Base-by-base conservation (phyloP, 1,139 yeast species). In the Candida pseudoviswanathii region DNA sequence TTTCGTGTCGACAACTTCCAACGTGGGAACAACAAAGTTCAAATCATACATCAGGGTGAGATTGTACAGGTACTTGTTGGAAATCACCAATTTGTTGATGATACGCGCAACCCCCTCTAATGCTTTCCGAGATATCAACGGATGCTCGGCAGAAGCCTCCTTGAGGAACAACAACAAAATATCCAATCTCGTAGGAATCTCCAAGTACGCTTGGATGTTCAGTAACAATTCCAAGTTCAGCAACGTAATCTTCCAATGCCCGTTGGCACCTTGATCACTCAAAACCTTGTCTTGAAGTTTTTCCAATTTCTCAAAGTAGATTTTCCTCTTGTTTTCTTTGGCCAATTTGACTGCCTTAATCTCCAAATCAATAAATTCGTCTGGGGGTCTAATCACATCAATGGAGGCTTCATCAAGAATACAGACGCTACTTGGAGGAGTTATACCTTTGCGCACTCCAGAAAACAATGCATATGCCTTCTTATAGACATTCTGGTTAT, bases 171-270 rank as follows among this genome's bases (percentile, higher is more conserved):
- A 61, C 30, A 67, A 66, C 16, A 87, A 62, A 0, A 80, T 73
- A 1, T 74, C 75, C 0, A 72, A 71, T 3, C 70, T 61, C 0
- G 80, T 67, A 1, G 75, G 71, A 30, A 81, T 66, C 52, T 85
- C 89, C 41, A 78, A 64, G 55, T 80, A 82, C 1, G 78, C 68
- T 59, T 86, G 89, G 6, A 87, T 62, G 33, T 76, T 74, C 2
- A 80, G 71, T 47, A 89, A 66, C 27, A 86, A 66, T 7, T 80
- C 76, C 45, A 89, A 65, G 48, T 84, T 80, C 33, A 84, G 70
- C 10, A 81, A 70, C 5, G 84, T 75, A 5, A 81, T 71, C 57
- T 85, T 88, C 98, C 98, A 92, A 54, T 87, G 90, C 1, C 76
- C 63, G 41, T 38, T 43, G 10, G 30, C 29, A 22, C 75, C 70